Conservation (phyloP, 1,139 yeast species). For the Hemisphaericaspora xylanilytica region DNA sequence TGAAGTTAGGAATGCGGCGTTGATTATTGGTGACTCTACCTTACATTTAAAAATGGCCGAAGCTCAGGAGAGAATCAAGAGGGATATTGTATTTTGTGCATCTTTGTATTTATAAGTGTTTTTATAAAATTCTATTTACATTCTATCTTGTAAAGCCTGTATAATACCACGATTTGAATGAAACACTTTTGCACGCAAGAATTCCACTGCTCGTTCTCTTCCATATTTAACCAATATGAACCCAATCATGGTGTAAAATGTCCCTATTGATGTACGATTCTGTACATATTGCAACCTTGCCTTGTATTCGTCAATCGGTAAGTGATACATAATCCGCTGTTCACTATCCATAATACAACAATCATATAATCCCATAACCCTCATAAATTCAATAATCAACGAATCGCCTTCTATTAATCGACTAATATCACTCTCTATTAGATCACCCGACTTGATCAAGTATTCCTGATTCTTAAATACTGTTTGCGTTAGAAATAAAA, state of each 20-base stretch:
- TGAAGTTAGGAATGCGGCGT: conserved; percentile 90
- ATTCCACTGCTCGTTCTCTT: conserved; percentile 11
- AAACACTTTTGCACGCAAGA: conserved; percentile 26
- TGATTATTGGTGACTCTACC: conserved; percentile 89
- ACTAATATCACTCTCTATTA: conserved; percentile 20
- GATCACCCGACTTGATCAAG: conserved; percentile 28
- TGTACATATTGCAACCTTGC: conserved; percentile 16
- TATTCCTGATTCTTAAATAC: conserved; percentile 28
- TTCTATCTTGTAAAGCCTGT: conserved; percentile 9
- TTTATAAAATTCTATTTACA: too few relatives aligned
- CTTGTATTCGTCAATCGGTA: conserved; percentile 10
- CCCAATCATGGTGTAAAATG: conserved; percentile 43
- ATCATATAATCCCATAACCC: conserved; percentile 23
- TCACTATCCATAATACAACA: conserved; percentile 8
- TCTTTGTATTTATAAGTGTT: conserved; percentile 83
- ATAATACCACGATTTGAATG: conserved; percentile 27
- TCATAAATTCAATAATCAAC: conserved; percentile 35
- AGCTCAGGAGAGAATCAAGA: conserved; percentile 91
- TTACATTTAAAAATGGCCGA: conserved; percentile 84
- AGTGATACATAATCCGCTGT: conserved; percentile 3
- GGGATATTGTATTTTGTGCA: conserved; percentile 97
- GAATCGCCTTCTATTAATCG: conserved; percentile 19
- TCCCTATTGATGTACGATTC: conserved; percentile 31
- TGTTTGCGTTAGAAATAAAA: conserved; percentile 14
- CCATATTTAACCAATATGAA: conserved; percentile 31